A percentile compares a stretch with the other conserved stretches of the same genome.
These are phyloP conservation scores for Lecanicillium sp. DNA, from an alignment of 2,329 filamentous ascomycete species.

Conservation along the genomic window DNA sequence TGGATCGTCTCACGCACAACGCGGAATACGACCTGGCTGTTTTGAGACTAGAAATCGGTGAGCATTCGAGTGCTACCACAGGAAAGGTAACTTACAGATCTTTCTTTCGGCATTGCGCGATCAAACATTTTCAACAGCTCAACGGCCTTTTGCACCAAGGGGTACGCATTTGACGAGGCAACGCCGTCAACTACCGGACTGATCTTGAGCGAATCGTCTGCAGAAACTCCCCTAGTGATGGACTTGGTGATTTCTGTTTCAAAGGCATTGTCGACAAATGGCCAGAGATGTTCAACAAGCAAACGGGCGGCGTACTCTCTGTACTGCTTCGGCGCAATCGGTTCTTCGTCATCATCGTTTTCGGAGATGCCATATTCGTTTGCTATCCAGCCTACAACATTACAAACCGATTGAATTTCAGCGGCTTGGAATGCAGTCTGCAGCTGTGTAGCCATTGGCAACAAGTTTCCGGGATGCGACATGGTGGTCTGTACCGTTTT, in stretches of 20 bases:
- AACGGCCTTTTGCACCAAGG: constrained; percentile 51
- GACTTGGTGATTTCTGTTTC: constrained; percentile 50
- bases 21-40: constrained; percentile 51
- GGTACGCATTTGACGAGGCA: constrained; percentile 52
- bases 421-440: constrained; percentile 43
- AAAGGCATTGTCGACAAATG: constrained; percentile 48
- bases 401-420: constrained; percentile 46
- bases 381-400: constrained; percentile 51
- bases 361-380: constrained; percentile 53
- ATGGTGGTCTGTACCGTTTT: constrained; percentile 45
- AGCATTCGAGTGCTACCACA: constrained; percentile 5
- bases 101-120: constrained; percentile 57
- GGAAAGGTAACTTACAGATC: constrained; percentile 44
- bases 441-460: constrained; percentile 43
- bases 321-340: constrained; percentile 46
- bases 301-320: constrained; percentile 51
- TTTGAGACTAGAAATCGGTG: constrained; percentile 29
- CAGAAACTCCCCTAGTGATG: constrained; percentile 43
- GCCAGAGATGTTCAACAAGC: constrained; percentile 52
- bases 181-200: constrained; percentile 41
- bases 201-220: constrained; percentile 46
- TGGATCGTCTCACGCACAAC: constrained; percentile 88
- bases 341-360: constrained; percentile 49
- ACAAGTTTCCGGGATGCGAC: constrained; percentile 49
- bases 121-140: constrained; percentile 58